Conservation (phyloP, 2,329 filamentous ascomycete species). For the Aspergillus novoparasiticus region DNA sequence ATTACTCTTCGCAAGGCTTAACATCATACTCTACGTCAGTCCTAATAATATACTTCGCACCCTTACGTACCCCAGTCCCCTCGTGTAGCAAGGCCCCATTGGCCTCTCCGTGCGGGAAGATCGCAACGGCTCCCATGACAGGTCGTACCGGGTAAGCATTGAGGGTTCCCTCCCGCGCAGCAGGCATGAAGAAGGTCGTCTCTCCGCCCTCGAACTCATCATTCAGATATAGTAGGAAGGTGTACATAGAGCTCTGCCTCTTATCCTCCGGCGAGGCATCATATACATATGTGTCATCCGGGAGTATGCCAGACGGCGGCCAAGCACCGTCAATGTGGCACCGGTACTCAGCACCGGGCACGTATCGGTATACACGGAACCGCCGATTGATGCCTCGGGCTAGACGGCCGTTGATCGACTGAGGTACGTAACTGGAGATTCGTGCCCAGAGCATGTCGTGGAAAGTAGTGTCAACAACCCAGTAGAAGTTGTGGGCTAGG, state of each 20-base stretch:
- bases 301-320: conserved; percentile 68
- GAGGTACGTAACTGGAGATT: conserved; percentile 61
- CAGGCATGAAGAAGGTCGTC: conserved; percentile 71
- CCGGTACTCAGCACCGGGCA: conserved; percentile 71
- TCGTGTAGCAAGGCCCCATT: conserved; percentile 68
- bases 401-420: conserved; percentile 56
- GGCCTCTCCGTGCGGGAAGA: conserved; percentile 71
- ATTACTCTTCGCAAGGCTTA: conserved; percentile 18
- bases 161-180: conserved; percentile 63
- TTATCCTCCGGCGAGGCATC: conserved; percentile 62
- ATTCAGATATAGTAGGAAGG: conserved; percentile 70
- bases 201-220: conserved; percentile 73
- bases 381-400: conserved; percentile 68
- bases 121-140: conserved; percentile 67
- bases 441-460: conserved; percentile 65
- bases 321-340: conserved; percentile 73
- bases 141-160: conserved; percentile 71
- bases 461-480: conserved; percentile 67
- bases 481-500: conserved; percentile 74
- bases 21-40: conserved; percentile 73
- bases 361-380: conserved; percentile 72
- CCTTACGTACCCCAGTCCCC: conserved; percentile 69
- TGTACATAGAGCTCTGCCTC: conserved; percentile 69
- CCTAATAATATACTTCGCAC: conserved; percentile 69
- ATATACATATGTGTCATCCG: conserved; percentile 64